Base-by-base conservation (phyloP, 805 yeast species). In the Ogataea trehalophila region DNA sequence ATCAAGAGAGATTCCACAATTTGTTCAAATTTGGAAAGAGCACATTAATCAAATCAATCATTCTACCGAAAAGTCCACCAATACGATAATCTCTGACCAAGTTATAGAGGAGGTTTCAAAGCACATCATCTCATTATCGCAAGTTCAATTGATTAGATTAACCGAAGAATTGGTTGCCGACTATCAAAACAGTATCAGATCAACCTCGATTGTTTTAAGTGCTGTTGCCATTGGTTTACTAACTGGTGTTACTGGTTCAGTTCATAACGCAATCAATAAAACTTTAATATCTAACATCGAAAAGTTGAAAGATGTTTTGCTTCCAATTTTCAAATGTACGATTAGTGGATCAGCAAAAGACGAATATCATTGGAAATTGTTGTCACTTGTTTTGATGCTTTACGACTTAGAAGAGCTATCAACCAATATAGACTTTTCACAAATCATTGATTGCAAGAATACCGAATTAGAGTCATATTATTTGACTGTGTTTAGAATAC, bases 1-100 rank as follows among this genome's bases (percentile, higher is more conserved):
- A 54, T 81, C 82, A 4, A 77, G 91, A 70, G 88, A 83, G 46
- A 66, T 79, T 26, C 63, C 63, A 3, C 58, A 65, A 4, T 84
- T 84, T 52, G 67, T 79, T 43, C 60, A 67, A 7, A 52, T 72
- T 13, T 81, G 85, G 81, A 62, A 42, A 16, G 35, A 66, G 15
- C 42, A 42, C 29, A 15, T 48, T 48, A 47, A 45, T 15, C 34
- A n/a, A n/a, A 31, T 17, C 13, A 15, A 29, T 5, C n/a, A n/a
- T n/a, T n/a, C n/a, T n/a, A n/a, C n/a, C n/a, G n/a, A n/a, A n/a
- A 6, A n/a, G 3, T 17, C 68, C 59, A n/a, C 14, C 23, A 22
- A 38, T 22, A 36, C 41, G 13, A 23, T 50, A 13, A 37, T 59
- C 7, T 54, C 57, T 5, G 63, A 66, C 11, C 60, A 57, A 5